These are phyloP conservation scores for Biscogniauxia marginata DNA, from an alignment of 2,329 filamentous ascomycete genomes.

Conservation along the genomic window DNA sequence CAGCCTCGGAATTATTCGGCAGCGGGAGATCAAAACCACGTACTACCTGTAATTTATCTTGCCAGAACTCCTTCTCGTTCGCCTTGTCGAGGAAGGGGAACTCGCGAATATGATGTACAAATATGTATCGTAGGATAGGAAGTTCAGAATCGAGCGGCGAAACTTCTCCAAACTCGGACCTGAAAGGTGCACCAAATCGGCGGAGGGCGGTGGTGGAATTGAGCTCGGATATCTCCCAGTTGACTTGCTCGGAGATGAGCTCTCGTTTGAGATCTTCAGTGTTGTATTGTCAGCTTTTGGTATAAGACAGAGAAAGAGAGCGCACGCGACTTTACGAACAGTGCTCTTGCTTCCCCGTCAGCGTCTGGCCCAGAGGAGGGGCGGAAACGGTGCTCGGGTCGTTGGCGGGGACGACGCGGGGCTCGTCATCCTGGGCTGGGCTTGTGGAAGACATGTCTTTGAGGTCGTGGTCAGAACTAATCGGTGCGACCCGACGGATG, in stretches of 20 bases:
- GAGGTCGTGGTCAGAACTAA: background rate
- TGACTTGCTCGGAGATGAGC: slow-evolving; percentile 84
- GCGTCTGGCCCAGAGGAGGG: slow-evolving; percentile 44
- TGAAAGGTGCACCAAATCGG: slow-evolving; percentile 93
- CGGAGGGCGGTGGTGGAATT: slow-evolving; percentile 93
- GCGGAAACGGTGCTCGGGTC: slow-evolving; percentile 5
- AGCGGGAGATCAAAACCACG: slow-evolving; percentile 36
- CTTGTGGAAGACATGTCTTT: slow-evolving; percentile 24
- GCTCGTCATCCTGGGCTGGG: slow-evolving; percentile 22
- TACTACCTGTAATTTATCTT: slow-evolving; percentile 93
- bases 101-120: slow-evolving; percentile 95
- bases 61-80: slow-evolving; percentile 98
- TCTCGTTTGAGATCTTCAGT: slow-evolving; percentile 86
- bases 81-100: slow-evolving; percentile 98
- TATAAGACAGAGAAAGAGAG: background rate
- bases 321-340: slow-evolving; percentile 56
- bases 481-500: background rate
- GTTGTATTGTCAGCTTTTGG: slow-evolving; percentile 17
- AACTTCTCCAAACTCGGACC: slow-evolving; percentile 87
- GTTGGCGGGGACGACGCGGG: slow-evolving; percentile 16
- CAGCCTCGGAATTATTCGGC: background rate
- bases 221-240: slow-evolving; percentile 86
- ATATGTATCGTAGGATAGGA: slow-evolving; percentile 92
- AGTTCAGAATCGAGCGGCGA: slow-evolving; percentile 91
- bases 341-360: slow-evolving; percentile 98